phyloP scores from a whole-genome alignment of 768 basidiomycete genomes.

The Obba rivulosa region DNA sequence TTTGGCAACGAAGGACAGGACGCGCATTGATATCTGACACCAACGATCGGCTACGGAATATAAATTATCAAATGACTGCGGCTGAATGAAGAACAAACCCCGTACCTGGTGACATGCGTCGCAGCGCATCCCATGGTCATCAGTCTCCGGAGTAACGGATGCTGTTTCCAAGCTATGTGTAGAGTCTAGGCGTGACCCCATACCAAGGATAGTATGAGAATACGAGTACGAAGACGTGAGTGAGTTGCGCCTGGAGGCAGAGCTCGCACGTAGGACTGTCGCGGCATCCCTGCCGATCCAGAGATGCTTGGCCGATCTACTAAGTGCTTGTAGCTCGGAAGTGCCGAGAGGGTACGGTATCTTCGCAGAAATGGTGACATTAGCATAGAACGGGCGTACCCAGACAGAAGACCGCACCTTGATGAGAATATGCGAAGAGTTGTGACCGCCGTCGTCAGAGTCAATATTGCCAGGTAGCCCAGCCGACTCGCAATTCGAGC shows the following conservation, averaged over 20 bases:
- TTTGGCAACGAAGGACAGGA: conserved; percentile 75
- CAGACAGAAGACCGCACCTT: conserved; percentile 68
- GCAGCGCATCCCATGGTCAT: conserved; percentile 59
- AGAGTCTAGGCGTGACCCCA: conserved; percentile 18
- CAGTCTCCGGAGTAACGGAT: conserved; percentile 13
- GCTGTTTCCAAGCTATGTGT: neutral
- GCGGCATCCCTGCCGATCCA: conserved; percentile 78
- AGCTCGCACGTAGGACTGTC: conserved; percentile 20
- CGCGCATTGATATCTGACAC: conserved; percentile 84
- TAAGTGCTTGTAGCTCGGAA: conserved; percentile 70
- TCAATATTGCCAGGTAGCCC: conserved; percentile 82
- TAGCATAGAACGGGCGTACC: neutral
- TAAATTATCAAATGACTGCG: neutral
- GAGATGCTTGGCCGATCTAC: conserved; percentile 63
- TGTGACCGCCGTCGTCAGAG: conserved; percentile 70
- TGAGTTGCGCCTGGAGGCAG: conserved; percentile 49
- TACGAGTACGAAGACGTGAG: conserved; percentile 61
- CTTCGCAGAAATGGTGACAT: conserved; percentile 34
- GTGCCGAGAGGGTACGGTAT: conserved; percentile 81
- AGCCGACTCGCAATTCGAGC: conserved; percentile 81
- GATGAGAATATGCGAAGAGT: conserved; percentile 88
- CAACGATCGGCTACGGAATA: conserved; percentile 56
- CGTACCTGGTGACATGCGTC: conserved; percentile 56
- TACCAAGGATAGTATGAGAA: conserved; percentile 63
- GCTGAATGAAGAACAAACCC: neutral